Conservation (phyloP, 2,329 filamentous ascomycete species). For the Capronia epimyces region DNA sequence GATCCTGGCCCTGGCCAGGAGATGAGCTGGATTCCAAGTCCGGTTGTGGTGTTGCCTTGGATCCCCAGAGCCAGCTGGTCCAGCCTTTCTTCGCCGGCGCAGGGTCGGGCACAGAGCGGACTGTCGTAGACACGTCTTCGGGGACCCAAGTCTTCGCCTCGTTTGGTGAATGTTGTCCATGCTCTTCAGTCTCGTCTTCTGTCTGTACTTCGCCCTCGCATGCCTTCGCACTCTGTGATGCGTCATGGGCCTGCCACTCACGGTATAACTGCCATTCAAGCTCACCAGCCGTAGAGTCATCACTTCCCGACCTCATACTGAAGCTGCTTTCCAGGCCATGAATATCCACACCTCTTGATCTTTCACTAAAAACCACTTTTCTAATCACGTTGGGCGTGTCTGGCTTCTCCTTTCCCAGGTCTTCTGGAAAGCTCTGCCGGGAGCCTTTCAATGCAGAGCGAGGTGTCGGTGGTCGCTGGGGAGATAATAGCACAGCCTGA, state of each 20-base stretch:
- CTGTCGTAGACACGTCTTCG: not conserved
- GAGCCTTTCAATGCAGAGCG: constrained; percentile 28
- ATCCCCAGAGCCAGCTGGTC: constrained; percentile 16
- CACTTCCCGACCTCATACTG: constrained; percentile 22
- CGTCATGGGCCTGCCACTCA: constrained; percentile 6
- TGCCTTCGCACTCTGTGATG: not conserved
- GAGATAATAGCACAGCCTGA: constrained; percentile 2
- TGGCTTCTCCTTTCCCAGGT: not conserved
- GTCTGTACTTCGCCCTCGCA: not conserved
- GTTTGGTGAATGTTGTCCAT: not conserved
- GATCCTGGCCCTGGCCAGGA: not conserved
- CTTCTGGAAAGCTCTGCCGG: constrained; percentile 13
- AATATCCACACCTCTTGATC: constrained; percentile 25
- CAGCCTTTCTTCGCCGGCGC: constrained; percentile 5
- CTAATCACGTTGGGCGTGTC: constrained; percentile 15
- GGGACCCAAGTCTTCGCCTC: not conserved
- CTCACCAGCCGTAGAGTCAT: constrained; percentile 14
- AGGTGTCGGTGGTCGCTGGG: constrained; percentile 24
- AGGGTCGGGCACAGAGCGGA: not conserved
- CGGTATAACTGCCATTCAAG: constrained; percentile 12
- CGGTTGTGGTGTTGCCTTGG: not conserved
- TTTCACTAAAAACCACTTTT: constrained; percentile 24
- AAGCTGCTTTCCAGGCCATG: constrained; percentile 27
- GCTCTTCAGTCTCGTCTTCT: not conserved
- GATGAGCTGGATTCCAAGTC: not conserved